These are phyloP conservation scores for Monosporozyma aquatica DNA, from an alignment of 805 yeast species.

Conservation along the genomic window DNA sequence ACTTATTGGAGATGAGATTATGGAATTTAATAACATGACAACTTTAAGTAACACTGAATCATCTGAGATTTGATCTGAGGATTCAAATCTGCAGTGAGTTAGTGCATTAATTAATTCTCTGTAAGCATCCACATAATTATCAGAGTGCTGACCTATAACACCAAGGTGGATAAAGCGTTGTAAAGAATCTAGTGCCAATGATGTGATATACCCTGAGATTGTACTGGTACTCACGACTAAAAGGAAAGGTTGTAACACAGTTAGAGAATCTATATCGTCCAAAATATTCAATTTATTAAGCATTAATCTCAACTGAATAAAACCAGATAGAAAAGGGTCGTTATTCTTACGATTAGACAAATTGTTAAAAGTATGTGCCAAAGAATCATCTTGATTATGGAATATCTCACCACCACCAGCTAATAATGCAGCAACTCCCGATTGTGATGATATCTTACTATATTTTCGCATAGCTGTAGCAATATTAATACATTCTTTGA, in stretches of 20 bases:
- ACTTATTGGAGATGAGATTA: constrained; percentile 59
- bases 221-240: constrained; percentile 73
- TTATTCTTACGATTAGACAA: constrained; percentile 24
- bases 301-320: constrained; percentile 68
- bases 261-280: constrained; percentile 54
- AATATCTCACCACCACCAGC: constrained; percentile 53
- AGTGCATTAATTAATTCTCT: constrained; percentile 44
- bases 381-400: constrained; percentile 35
- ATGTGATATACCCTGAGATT: constrained; percentile 79
- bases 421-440: constrained; percentile 78
- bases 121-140: constrained; percentile 52
- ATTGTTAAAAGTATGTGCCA: constrained; percentile 30
- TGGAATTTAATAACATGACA: constrained; percentile 57
- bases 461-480: constrained; percentile 86
- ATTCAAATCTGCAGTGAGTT: constrained; percentile 93
- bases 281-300: constrained; percentile 47
- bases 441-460: constrained; percentile 52
- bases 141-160: constrained; percentile 48
- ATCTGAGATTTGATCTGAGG: constrained; percentile 84
- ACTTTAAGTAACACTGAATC: constrained; percentile 85
- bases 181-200: constrained; percentile 67
- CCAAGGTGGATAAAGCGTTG: constrained; percentile 63
- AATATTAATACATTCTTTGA: constrained; percentile 79
- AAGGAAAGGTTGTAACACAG: constrained; percentile 79
- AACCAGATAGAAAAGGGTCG: constrained; percentile 66